These are phyloP conservation scores for Penicillium crystallinum DNA, from an alignment of 495 filamentous ascomycete genomes.

Conservation along the genomic window DNA sequence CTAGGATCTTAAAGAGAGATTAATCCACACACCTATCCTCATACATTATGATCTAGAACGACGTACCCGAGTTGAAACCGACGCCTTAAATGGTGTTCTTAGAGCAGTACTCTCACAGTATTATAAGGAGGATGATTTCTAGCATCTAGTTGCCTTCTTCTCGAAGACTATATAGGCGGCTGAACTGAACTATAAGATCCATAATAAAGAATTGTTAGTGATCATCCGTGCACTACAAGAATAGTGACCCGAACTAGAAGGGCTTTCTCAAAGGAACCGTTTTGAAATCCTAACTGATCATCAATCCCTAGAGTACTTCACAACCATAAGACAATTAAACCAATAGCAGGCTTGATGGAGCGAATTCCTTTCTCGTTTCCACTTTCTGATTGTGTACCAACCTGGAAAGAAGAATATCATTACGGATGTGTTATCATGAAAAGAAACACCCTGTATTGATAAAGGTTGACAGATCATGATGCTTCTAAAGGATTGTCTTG, in stretches of 20 bases:
- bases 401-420: conserved; percentile 10
- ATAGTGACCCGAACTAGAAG: conserved; percentile 12
- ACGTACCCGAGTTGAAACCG: conserved; percentile 12
- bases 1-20: conserved; percentile 10
- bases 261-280: not conserved
- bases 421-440: not conserved
- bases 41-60: conserved; percentile 3
- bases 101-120: conserved; percentile 12
- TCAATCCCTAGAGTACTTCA: too few species aligned
- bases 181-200: conserved; percentile 27
- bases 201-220: conserved; percentile 24
- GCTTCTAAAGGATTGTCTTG: too few species aligned
- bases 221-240: conserved; percentile 11
- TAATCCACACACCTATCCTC: conserved; percentile 8
- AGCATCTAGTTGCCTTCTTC: conserved; percentile 18
- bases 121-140: not conserved
- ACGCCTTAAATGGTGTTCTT: conserved; percentile 12
- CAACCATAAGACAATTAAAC: too few species aligned
- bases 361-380: conserved; percentile 19
- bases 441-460: too few species aligned
- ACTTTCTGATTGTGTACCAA: conserved; percentile 25
- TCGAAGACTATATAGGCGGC: conserved; percentile 16
- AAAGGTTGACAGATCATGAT: too few species aligned
- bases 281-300: conserved; percentile 9
- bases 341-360: conserved; percentile 16